phyloP scores from a whole-genome alignment of 2,329 filamentous ascomycete genomes.

The Albifimbria verrucaria region DNA sequence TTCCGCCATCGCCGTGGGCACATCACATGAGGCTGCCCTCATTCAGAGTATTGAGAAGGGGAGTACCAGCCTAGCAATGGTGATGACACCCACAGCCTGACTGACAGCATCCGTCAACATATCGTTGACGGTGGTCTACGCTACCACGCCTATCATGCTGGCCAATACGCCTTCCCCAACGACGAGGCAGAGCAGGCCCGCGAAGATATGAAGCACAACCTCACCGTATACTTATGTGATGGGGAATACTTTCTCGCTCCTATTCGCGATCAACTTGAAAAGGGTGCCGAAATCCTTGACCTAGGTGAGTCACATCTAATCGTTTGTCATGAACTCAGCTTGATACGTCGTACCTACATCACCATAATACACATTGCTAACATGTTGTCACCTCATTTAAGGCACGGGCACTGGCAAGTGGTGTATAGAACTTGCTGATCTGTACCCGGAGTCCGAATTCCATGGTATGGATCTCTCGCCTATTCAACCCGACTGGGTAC shows the following conservation, averaged over 20 bases:
- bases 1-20: conserved; percentile 28
- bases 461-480: conserved; percentile 50
- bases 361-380: conserved; percentile 14
- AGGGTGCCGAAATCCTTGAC: conserved; percentile 43
- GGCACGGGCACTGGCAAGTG: conserved; percentile 51
- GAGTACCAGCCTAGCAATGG: conserved; percentile 19
- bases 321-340: no score
- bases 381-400: conserved; percentile 14
- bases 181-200: conserved; percentile 39
- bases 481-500: conserved; percentile 49
- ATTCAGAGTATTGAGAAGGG: conserved; percentile 31
- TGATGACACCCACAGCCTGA: conserved; percentile 37
- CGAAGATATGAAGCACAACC: conserved; percentile 37
- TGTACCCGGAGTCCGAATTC: conserved; percentile 39
- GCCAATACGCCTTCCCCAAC: conserved; percentile 40
- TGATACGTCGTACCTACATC: no score
- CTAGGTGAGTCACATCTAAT: conserved; percentile 42
- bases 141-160: conserved; percentile 39
- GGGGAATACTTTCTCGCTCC: conserved; percentile 42
- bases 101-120: conserved; percentile 40
- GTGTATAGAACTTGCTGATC: conserved; percentile 48
- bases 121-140: conserved; percentile 37
- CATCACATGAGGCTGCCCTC: conserved; percentile 22
- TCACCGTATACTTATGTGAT: conserved; percentile 36
- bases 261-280: conserved; percentile 31